Evolutionary conservation across 192 early-diverging fungal genomes (phyloP).

Genomic region (Mortierella alpina): DNA sequence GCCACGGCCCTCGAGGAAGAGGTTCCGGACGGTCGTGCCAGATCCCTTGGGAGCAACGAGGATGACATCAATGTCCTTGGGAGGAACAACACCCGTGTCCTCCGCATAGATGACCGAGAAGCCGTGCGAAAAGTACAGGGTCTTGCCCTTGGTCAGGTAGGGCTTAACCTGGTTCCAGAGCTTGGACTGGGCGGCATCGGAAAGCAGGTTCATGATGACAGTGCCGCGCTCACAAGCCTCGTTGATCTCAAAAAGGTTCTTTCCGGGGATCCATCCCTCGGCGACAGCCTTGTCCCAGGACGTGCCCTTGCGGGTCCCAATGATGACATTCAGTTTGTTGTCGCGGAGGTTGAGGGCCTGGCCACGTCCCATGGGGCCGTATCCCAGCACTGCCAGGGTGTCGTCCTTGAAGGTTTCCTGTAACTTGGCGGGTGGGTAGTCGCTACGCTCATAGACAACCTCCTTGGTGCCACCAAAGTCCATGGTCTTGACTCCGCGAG

Average conservation of each 20-base stretch:
- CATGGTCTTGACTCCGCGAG: slow-evolving; percentile 90
- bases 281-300: slow-evolving; percentile 92
- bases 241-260: slow-evolving; percentile 93
- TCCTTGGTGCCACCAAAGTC: slow-evolving; percentile 95
- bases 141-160: slow-evolving; percentile 94
- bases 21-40: slow-evolving; percentile 92
- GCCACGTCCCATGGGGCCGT: slow-evolving; percentile 95
- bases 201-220: slow-evolving; percentile 94
- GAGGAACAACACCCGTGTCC: slow-evolving; percentile 90
- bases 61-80: slow-evolving; percentile 94
- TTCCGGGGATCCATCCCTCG: slow-evolving; percentile 96
- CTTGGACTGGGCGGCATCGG: slow-evolving; percentile 95
- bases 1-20: slow-evolving; percentile 96
- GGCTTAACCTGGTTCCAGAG: slow-evolving; percentile 89
- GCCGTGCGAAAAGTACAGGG: slow-evolving; percentile 98
- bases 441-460: slow-evolving; percentile 92
- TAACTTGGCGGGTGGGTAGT: slow-evolving; percentile 94
- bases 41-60: slow-evolving; percentile 97
- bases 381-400: slow-evolving; percentile 91
- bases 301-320: slow-evolving; percentile 91
- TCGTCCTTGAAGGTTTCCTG: slow-evolving; percentile 93
- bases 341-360: slow-evolving; percentile 95
- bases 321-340: slow-evolving; percentile 95
- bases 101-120: slow-evolving; percentile 95
- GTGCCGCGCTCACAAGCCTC: slow-evolving; percentile 92